Base-by-base conservation (phyloP, 1,284 basidiomycete genomes). In the Apiotrichum laibachii region DNA sequence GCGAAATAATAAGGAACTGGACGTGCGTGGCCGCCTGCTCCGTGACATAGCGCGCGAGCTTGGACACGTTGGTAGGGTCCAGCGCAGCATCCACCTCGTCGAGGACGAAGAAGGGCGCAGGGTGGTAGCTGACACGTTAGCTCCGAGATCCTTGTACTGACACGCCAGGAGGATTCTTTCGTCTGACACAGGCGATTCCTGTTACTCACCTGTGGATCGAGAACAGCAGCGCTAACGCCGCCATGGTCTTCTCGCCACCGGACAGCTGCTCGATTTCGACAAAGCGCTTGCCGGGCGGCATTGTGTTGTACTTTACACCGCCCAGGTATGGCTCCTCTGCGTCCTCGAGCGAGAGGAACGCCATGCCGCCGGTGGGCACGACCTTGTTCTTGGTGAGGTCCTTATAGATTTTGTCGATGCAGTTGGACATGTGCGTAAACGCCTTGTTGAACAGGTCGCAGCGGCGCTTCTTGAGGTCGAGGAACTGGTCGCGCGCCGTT, bases 261-360 rank as follows among this genome's bases (percentile, higher is more conserved):
- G 93, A 98, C 7, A 99, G 82, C 75, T 98, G 94, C 62, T 98
- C 94, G 90, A 99, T 99, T 76, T 99, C 96, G 65, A 94, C 85
- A 83, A 99, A 99, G 8, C 93, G 89, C 77, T 99, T 99, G 87
- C 98, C 95, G 0, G 94, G 94, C 0, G 95, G 95, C 90, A 99
- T 99, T 1, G 94, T 93, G 74, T 97, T 94, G 75, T 98, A 99
- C 77, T 95, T 96, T 80, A 99, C 91, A 58, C 95, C 96, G 33
- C 88, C 89, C 26, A 85, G 84, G 70, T 99, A 99, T 0, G 96
- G 96, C 82, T 99, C 96, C 89, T 99, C 95, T 61, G 85, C 90
- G 72, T 99, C 95, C 71, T 99, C 96, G 67, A 99, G 82, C 76
- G 87, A 90, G 37, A 99, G 84, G 78, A 98, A 99, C 0, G 95